Base-by-base conservation (phyloP, 495 filamentous ascomycete species). In the Xeromyces bisporus region DNA sequence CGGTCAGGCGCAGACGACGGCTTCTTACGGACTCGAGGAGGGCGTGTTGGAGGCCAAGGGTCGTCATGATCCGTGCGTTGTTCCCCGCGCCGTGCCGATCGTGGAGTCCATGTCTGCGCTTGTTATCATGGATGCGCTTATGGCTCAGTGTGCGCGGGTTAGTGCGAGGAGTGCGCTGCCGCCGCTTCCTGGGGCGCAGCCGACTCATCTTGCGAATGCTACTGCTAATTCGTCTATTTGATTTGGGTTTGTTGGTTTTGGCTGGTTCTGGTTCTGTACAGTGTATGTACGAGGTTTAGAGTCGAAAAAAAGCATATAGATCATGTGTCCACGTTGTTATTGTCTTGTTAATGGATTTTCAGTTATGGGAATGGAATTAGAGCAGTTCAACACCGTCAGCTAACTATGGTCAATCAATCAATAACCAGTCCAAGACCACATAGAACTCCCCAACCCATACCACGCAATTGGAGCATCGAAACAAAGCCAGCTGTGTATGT, bases 21-120 rank as follows among this genome's bases (percentile, higher is more conserved):
- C 80, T 8, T 74, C 73, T 1, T 96, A 93, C 54, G 74, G 71
- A 33, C 69, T 74, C 5, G 60, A 64, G 10, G 73, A 79, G 35
- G 89, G 89, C 26, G 49, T 78, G 7, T 60, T 96, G 7, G 86
- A 85, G 34, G 89, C 89, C 24, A 97, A 96, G 67, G 89, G 89
- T 6, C 66, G 89, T 29, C 89, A 97, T 50, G 89, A 97, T 48
- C 89, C 89, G 11, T 93, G 86, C 48, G 89, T 96, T 6, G 83
- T 93, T 1, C 89, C 89, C 10, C 68, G 89, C 26, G 89, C 89
- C 8, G 77, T 97, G 21, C 87, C 87, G 16, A 96, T 97, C 32
- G 86, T 97, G 4, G 89, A 97, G 61, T 74, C 84, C 23, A 97
- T 97, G 89, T 80, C 87, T 6, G 72, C 84, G 8, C 55, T 96